phyloP scores from a whole-genome alignment of 2,329 filamentous ascomycete genomes.

The Aspergillus sp. region DNA sequence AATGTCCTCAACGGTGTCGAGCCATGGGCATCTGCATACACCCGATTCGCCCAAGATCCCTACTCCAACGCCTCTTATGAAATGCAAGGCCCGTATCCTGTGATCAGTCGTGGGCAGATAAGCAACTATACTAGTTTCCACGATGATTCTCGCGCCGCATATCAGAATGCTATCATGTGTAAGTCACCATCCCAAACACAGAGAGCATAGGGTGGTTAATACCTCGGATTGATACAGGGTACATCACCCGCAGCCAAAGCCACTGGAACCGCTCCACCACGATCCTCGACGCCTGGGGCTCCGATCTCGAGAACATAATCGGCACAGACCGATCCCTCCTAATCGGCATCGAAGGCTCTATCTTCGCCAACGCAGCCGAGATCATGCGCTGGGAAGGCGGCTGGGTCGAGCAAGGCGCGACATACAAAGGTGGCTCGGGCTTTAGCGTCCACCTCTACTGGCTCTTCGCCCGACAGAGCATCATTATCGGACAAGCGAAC shows the following conservation, averaged over 20 bases:
- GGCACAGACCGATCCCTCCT: slow-evolving; percentile 35
- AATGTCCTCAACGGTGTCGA: background rate
- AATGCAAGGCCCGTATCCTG: background rate
- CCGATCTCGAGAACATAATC: slow-evolving; percentile 18
- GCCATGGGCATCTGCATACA: background rate
- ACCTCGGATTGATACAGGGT: slow-evolving; percentile 24
- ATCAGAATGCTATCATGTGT: slow-evolving; percentile 4
- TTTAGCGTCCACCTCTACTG: slow-evolving; percentile 47
- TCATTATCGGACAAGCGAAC: slow-evolving; percentile 46
- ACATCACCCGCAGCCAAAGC: slow-evolving; percentile 40
- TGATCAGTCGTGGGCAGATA: background rate
- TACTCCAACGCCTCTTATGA: background rate
- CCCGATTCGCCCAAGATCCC: background rate
- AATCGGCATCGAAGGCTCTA: slow-evolving; percentile 42
- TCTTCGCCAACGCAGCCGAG: slow-evolving; percentile 48
- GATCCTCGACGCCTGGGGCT: slow-evolving; percentile 38
- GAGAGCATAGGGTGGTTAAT: too few relatives aligned
- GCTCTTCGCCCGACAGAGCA: slow-evolving; percentile 43
- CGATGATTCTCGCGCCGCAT: background rate
- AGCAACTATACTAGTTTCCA: slow-evolving; percentile 2
- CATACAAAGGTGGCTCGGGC: slow-evolving; percentile 38
- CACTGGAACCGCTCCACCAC: slow-evolving; percentile 39
- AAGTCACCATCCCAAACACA: too few relatives aligned
- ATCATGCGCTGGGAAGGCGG: slow-evolving; percentile 49
- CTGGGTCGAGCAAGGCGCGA: slow-evolving; percentile 41